Base-by-base conservation (phyloP, 805 yeast species). In the Hanseniaspora hatyaiensis region DNA sequence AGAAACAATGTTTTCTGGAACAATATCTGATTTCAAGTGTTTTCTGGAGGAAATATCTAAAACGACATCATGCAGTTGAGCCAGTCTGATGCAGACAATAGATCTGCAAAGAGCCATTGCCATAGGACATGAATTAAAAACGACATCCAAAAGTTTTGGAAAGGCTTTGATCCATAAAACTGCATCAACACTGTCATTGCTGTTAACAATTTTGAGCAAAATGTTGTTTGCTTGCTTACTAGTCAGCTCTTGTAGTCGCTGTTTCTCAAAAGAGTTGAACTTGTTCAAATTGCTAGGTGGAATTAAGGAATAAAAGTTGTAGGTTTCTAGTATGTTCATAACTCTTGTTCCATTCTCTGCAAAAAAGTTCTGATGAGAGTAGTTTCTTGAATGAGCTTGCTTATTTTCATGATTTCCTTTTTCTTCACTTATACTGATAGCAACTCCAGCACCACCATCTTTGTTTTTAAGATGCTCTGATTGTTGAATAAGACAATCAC, bases 131-230 rank as follows among this genome's bases (percentile, higher is more conserved):
- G 71, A 72, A 51, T 77, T 83, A 52, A 84, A 86, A 51, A 92
- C 77, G 1, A 77, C 69, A 29, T 73, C 77, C 34, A 92, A 64
- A 2, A 92, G 65, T 31, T 73, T 74, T 1, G 96, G 96, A 56
- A 83, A 87, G 1, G 81, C 73, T 52, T 94, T 74, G 56, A 89
- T 81, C 98, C 98, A 92, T n/a, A 92, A 66, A 0, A 97, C 95
- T 1, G 94, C 79, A 64, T 92, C 98, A 8, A 92, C 88, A 1
- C 97, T 96, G 57, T 88, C 83, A 50, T 82, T 94, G 1, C 95
- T 82, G 54, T 85, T 95, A 0, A 95, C 95, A 6, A 92, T 66
- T 42, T 78, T 73, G 0, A 82, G 68, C n/a, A 94, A 63, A 2
- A 85, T 71, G 22, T 82, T 83, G 51, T 75, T 78, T 53, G 79